Evolutionary conservation across 2,329 filamentous ascomycete genomes (phyloP), one percentile per base, ranked within the genome.

Genomic region (Fusarium oligoseptatum): DNA sequence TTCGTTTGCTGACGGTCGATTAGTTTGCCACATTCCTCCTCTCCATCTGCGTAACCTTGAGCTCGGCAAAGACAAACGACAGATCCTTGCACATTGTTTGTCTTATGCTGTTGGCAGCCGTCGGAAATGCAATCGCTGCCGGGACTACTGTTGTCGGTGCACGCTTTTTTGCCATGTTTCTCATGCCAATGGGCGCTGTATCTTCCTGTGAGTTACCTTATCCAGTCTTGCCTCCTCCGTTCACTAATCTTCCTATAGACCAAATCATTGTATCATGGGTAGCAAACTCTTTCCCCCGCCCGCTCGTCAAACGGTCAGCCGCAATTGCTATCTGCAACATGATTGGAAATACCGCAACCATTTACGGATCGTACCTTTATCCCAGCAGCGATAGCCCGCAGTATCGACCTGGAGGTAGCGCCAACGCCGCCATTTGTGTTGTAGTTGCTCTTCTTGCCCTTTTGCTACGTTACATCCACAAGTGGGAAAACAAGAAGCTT

Each of bases 211-310:
- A 79, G 22, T 22, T 14, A 32, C 29, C 29, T 32, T 20, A 1
- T n/a, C 1, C 2, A 1, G 1, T 1, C 5, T 1, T 0, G 5
- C 2, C 8, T 3, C 0, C 0, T 0, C 4, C 4, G 2, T 17
- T 39, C 14, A 24, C 22, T 17, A 39, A 58, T 22, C 15, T n/a
- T 5, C 32, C 39, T 29, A 8, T 64, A 83, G 82, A 87, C 45
- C 86, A 87, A 72, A 88, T 88, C 69, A 88, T 94, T 27, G 92
- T 94, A 55, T 90, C 92, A 0, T 89, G 88, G 76, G 91, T 94
- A 37, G 90, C 90, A 4, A 93, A 94, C 72, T 92, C 93, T 10
- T 88, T 95, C 39, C 92, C 92, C 0, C 93, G 92, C 81, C 92
- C 93, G 2, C 81, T 92, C 3, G 92, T 91, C 3, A 90, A 92